Evolutionary conservation across 2,329 filamentous ascomycete species (phyloP).

Genomic region (Xylaria digitata): DNA sequence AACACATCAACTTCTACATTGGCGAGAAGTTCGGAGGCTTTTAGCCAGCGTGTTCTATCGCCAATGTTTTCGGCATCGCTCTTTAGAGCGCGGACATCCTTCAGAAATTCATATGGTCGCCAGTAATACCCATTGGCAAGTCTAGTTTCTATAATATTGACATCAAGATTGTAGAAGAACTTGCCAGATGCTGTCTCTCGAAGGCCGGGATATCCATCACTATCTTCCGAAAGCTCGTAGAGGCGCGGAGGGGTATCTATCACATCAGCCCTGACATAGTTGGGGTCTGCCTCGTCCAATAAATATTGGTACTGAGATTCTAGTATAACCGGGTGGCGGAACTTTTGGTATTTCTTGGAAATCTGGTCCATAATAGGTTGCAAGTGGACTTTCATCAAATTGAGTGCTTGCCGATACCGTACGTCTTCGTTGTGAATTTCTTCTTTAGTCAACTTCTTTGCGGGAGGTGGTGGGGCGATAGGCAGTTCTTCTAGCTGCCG

Average conservation of each 20-base stretch:
- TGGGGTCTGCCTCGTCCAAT: constrained; percentile 84
- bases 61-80: constrained; percentile 85
- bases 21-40: constrained; percentile 88
- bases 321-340: constrained; percentile 82
- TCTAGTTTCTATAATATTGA: constrained; percentile 93
- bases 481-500: constrained; percentile 81
- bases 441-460: constrained; percentile 76
- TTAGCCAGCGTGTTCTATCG: constrained; percentile 85
- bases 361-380: constrained; percentile 98
- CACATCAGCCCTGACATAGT: constrained; percentile 70
- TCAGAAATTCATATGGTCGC: constrained; percentile 86
- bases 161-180: constrained; percentile 95
- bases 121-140: constrained; percentile 97
- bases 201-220: constrained; percentile 80
- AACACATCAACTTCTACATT: constrained; percentile 96
- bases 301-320: constrained; percentile 81
- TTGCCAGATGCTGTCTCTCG: constrained; percentile 80
- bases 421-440: constrained; percentile 84
- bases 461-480: constrained; percentile 77
- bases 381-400: constrained; percentile 86
- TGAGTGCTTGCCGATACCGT: constrained; percentile 84
- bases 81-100: constrained; percentile 84
- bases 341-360: constrained; percentile 88
- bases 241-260: constrained; percentile 71
- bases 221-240: constrained; percentile 83